phyloP scores from a whole-genome alignment of 805 yeast species.

The Metschnikowia colocasiae region DNA sequence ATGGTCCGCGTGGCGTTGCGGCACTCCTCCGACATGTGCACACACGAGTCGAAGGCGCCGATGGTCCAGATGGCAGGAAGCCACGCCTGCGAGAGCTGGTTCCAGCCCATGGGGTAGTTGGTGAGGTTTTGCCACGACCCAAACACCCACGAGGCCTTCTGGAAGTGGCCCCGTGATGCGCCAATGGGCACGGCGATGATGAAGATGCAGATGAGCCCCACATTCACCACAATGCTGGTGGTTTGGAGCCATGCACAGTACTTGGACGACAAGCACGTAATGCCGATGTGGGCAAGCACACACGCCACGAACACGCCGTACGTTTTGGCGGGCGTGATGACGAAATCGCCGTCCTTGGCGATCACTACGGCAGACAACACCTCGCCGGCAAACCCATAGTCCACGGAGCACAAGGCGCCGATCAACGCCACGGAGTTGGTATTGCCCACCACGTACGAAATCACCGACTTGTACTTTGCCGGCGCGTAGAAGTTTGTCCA shows the following conservation, averaged over 20 bases:
- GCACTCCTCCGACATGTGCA: slow-evolving; percentile 73
- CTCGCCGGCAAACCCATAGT: slow-evolving; percentile 64
- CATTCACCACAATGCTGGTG: slow-evolving; percentile 52
- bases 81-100: slow-evolving; percentile 42
- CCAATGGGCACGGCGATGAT: slow-evolving; percentile 67
- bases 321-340: slow-evolving; percentile 47
- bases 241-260: slow-evolving; percentile 58
- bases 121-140: slow-evolving; percentile 48
- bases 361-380: slow-evolving; percentile 56
- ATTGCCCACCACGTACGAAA: slow-evolving; percentile 52
- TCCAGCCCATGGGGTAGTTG: slow-evolving; percentile 60
- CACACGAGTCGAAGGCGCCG: slow-evolving; percentile 68
- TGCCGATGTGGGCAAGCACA: slow-evolving; percentile 46
- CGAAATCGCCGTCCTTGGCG: slow-evolving; percentile 52
- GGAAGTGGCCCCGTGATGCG: slow-evolving; percentile 36
- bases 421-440: slow-evolving; percentile 64
- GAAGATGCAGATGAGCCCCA: slow-evolving; percentile 49
- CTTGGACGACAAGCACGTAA: slow-evolving; percentile 56
- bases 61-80: slow-evolving; percentile 75
- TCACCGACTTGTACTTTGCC: slow-evolving; percentile 19
- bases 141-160: slow-evolving; percentile 52
- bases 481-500: slow-evolving; percentile 69
- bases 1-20: slow-evolving; percentile 58
- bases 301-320: slow-evolving; percentile 69
- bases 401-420: slow-evolving; percentile 64